A percentile compares a stretch with the other conserved stretches of the same genome.
Evolutionary conservation across 2,329 filamentous ascomycete species (phyloP).

Genomic region (Ceratocystiopsis sp.): DNA sequence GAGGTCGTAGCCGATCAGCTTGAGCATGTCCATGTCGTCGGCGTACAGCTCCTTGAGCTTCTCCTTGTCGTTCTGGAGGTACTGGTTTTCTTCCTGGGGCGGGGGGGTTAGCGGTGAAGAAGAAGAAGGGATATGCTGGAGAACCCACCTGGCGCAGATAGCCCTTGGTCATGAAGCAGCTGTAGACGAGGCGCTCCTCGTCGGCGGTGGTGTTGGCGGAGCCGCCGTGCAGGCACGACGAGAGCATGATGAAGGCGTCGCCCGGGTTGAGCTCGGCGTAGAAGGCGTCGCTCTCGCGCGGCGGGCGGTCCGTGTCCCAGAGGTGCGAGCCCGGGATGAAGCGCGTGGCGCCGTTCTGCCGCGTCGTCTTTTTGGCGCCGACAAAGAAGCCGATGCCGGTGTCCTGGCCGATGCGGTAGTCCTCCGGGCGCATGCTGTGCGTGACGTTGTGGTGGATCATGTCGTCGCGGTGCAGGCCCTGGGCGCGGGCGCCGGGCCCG

Average conservation of each 20-base stretch:
- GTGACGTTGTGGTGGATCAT: slow-evolving; percentile 11
- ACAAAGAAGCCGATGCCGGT: slow-evolving; percentile 17
- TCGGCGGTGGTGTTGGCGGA: slow-evolving; percentile 12
- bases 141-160: slow-evolving; percentile 1
- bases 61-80: slow-evolving; percentile 11
- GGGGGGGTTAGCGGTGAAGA: too few species aligned
- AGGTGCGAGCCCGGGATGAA: slow-evolving; percentile 21
- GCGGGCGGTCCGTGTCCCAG: slow-evolving; percentile 11
- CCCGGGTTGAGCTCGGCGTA: slow-evolving; percentile 11
- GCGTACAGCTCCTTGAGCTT: slow-evolving; percentile 3
- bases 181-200: slow-evolving; percentile 5
- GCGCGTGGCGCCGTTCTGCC: slow-evolving; percentile 19
- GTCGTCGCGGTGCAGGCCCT: slow-evolving; percentile 14
- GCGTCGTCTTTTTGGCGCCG: slow-evolving; percentile 15
- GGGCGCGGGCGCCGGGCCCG: slow-evolving; percentile 9
- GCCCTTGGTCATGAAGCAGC: slow-evolving; percentile 3
- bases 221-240: slow-evolving; percentile 13
- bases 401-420: slow-evolving; percentile 11
- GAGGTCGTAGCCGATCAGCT: slow-evolving; percentile 13
- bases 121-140: too few species aligned
- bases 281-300: slow-evolving; percentile 6
- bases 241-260: slow-evolving; percentile 12
- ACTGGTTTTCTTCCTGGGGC: slow-evolving; percentile 11
- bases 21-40: slow-evolving; percentile 10
- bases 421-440: neutral